phyloP scores from a whole-genome alignment of 2,329 filamentous ascomycete species.

The Trichoderma sp. region DNA sequence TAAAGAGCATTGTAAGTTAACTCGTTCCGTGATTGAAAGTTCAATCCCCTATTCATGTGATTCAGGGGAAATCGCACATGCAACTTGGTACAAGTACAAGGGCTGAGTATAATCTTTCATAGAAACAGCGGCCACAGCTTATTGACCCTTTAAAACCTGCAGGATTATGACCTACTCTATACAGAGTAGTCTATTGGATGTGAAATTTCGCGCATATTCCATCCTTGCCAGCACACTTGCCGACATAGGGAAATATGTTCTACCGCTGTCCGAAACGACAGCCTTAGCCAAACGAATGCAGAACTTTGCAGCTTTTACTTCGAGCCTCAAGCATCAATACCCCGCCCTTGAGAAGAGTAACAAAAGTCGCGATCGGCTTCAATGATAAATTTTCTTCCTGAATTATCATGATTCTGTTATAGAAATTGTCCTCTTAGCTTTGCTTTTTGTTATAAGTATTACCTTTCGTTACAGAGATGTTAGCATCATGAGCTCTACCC shows the following conservation, averaged over 20 bases:
- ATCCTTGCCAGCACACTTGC: neutral
- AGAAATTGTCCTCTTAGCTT: neutral
- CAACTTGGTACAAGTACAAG: too few relatives aligned
- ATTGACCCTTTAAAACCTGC: too few relatives aligned
- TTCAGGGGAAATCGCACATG: too few relatives aligned
- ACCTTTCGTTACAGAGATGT: neutral
- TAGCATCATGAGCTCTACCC: neutral
- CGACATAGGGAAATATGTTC: neutral
- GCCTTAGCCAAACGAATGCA: neutral
- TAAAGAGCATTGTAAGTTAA: neutral
- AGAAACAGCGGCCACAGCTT: neutral
- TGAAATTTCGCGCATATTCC: neutral
- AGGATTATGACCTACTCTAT: too few relatives aligned
- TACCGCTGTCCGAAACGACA: neutral
- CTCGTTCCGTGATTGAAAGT: neutral
- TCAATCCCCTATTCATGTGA: too few relatives aligned
- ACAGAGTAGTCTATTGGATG: neutral
- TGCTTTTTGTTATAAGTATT: neutral
- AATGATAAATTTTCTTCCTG: neutral
- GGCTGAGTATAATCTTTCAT: neutral
- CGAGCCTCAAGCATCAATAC: neutral
- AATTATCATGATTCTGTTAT: neutral
- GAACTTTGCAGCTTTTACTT: neutral
- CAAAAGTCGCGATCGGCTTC: neutral
- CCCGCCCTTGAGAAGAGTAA: neutral